These are phyloP conservation scores for Asclepias syriaca DNA, from an alignment of 257 asterid species.

Conservation along the genomic window DNA sequence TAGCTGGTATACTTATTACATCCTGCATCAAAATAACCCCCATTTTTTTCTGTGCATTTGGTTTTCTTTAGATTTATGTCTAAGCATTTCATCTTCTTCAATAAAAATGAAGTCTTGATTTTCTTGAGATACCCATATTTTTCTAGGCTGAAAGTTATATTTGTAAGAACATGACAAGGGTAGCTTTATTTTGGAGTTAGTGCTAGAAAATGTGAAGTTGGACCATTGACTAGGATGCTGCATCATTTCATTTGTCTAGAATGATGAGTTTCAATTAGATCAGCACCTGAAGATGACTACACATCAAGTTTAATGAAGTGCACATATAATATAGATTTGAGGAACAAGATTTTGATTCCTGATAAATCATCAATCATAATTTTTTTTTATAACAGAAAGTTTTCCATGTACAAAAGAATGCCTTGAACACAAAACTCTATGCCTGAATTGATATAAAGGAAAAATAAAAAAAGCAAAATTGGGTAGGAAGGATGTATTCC, in stretches of 20 bases:
- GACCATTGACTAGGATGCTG: not conserved
- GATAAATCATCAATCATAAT: not conserved
- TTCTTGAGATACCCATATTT: not conserved
- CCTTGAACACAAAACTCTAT: not conserved
- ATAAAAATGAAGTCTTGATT: not conserved
- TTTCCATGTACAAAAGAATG: constrained; percentile 16
- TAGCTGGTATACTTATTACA: not conserved
- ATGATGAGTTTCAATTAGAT: not conserved
- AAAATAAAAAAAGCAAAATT: constrained; percentile 9
- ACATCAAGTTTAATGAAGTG: not conserved
- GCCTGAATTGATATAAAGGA: not conserved
- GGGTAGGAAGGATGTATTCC: constrained; percentile 4
- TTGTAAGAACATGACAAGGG: not conserved
- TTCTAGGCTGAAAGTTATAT: not conserved
- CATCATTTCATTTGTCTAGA: not conserved
- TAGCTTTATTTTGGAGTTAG: not conserved
- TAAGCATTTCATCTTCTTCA: not conserved
- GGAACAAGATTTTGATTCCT: constrained; percentile 2
- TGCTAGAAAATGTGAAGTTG: not conserved
- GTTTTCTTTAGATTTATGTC: not conserved
- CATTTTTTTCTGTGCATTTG: not conserved
- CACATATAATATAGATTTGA: not conserved
- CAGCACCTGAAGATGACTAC: not conserved
- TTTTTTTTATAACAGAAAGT: constrained; percentile 2
- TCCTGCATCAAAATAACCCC: not conserved